Evolutionary conservation across 2,329 filamentous ascomycete genomes (phyloP).

Genomic region (Rhinocladiella similis): DNA sequence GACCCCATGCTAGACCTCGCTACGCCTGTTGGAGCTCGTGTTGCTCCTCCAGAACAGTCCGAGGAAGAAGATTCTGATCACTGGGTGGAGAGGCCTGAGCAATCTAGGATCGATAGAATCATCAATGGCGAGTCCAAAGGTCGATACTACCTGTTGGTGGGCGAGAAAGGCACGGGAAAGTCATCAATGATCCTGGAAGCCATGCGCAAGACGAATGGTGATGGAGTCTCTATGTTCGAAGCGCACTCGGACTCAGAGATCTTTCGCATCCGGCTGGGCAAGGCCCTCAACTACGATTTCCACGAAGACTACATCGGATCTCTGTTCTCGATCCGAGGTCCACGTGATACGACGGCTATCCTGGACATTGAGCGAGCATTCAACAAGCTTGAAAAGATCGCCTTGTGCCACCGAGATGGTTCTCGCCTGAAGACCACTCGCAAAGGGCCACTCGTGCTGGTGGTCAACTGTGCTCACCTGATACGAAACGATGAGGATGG

Average conservation of each 20-base stretch:
- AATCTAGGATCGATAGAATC: slow-evolving; percentile 78
- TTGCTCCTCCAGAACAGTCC: slow-evolving; percentile 6
- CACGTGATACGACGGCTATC: slow-evolving; percentile 85
- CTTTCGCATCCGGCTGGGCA: slow-evolving; percentile 87
- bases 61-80: slow-evolving; percentile 33
- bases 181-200: slow-evolving; percentile 94
- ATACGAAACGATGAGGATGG: slow-evolving; percentile 90
- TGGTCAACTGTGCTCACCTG: slow-evolving; percentile 92
- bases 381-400: slow-evolving; percentile 97
- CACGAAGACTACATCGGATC: slow-evolving; percentile 92
- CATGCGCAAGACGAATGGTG: slow-evolving; percentile 88
- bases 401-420: slow-evolving; percentile 61
- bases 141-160: slow-evolving; percentile 88
- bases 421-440: slow-evolving; percentile 1
- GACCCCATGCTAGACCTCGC: slow-evolving; percentile 86
- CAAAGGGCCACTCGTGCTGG: slow-evolving; percentile 74
- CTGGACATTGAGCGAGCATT: slow-evolving; percentile 95
- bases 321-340: slow-evolving; percentile 91
- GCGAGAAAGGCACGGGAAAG: slow-evolving; percentile 96
- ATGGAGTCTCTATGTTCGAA: slow-evolving; percentile 92
- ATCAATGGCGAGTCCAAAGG: slow-evolving; percentile 70
- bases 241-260: slow-evolving; percentile 94
- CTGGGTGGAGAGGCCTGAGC: slow-evolving; percentile 84
- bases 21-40: slow-evolving; percentile 34
- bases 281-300: slow-evolving; percentile 92